Base-by-base conservation (phyloP, 2,329 filamentous ascomycete genomes). In the Knoxdaviesia proteae region DNA sequence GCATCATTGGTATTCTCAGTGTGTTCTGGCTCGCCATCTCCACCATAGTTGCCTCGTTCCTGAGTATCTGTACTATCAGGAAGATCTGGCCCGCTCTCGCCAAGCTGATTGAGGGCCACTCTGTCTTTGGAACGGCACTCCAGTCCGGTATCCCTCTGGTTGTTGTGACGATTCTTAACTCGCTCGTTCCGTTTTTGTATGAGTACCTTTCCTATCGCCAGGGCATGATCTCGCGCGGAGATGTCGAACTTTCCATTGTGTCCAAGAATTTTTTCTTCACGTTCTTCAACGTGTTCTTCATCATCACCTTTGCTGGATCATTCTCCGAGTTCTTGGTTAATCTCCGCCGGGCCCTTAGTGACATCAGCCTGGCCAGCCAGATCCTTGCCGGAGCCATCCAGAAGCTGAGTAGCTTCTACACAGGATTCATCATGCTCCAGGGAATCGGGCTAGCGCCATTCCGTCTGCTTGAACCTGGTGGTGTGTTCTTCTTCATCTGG, bases 211-310 rank as follows among this genome's bases (percentile, higher is more conserved):
- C 88, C 3, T 87, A 87, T 56, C 71, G 75, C 42, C 90, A 98
- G 62, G 90, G 90, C 40, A 92, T 92, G 77, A 84, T 94, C 42
- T 96, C 90, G 0, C 83, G 86, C 51, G 84, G 84, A 38, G 90
- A 98, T 47, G 78, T 98, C 29, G 90, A 96, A 58, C 68, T 98
- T 6, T 96, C 90, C 0, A 69, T 92, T 38, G 88, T 98, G 49
- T 94, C 84, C 43, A 98, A 98, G 63, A 98, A 96, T 59, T 98
- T 96, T 62, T 94, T 96, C 68, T 98, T 98, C 57, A 87, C 82
- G 7, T 98, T 98, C 60, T 96, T 98, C 72, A 98, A 98, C 61
- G 84, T 96, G 45, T 98, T 98, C 61, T 72, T 96, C 41, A 74
- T 96, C 38, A 94, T 96, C 57, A 92, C 88, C 1, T 71, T 90